Evolutionary conservation across 768 basidiomycete species (phyloP).

Genomic region (Leccinum barrowsii): DNA sequence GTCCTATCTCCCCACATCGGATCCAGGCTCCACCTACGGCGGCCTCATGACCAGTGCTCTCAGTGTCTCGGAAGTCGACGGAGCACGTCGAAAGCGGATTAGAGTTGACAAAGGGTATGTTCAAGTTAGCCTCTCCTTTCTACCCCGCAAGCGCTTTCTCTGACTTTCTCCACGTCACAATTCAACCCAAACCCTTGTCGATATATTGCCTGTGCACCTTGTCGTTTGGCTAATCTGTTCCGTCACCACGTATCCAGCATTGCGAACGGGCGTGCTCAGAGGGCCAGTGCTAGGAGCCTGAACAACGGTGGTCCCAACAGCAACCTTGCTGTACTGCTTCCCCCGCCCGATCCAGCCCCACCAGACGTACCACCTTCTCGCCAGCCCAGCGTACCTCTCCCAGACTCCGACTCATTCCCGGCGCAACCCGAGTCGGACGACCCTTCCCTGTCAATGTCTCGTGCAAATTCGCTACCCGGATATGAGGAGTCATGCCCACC

Average conservation of each 20-base stretch:
- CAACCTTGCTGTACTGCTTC: slow-evolving; percentile 23
- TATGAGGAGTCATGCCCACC: slow-evolving; percentile 25
- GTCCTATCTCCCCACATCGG: slow-evolving; percentile 80
- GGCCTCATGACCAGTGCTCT: slow-evolving; percentile 67
- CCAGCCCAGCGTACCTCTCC: slow-evolving; percentile 35
- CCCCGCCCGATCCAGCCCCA: slow-evolving; percentile 36
- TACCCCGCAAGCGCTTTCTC: slow-evolving; percentile 19
- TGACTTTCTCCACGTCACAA: slow-evolving; percentile 20
- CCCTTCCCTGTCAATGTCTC: slow-evolving; percentile 49
- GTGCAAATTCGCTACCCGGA: slow-evolving; percentile 52
- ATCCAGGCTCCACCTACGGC: slow-evolving; percentile 87
- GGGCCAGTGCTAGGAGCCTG: slow-evolving; percentile 66
- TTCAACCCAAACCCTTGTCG: slow-evolving; percentile 29
- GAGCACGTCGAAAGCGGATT: slow-evolving; percentile 67
- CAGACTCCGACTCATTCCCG: slow-evolving; percentile 50
- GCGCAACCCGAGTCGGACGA: slow-evolving; percentile 59
- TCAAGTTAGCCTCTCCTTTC: slow-evolving; percentile 26
- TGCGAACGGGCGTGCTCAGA: slow-evolving; percentile 65
- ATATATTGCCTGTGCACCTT: slow-evolving; percentile 11
- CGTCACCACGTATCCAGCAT: slow-evolving; percentile 37
- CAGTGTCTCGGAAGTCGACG: slow-evolving; percentile 54
- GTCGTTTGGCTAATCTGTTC: slow-evolving; percentile 10
- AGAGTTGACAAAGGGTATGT: slow-evolving; percentile 71
- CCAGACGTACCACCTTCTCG: slow-evolving; percentile 38
- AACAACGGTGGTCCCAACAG: slow-evolving; percentile 42